Evolutionary conservation across 2,329 filamentous ascomycete genomes (phyloP), one percentile per base, ranked within the genome.

Genomic region (Diaporthe sp.): DNA sequence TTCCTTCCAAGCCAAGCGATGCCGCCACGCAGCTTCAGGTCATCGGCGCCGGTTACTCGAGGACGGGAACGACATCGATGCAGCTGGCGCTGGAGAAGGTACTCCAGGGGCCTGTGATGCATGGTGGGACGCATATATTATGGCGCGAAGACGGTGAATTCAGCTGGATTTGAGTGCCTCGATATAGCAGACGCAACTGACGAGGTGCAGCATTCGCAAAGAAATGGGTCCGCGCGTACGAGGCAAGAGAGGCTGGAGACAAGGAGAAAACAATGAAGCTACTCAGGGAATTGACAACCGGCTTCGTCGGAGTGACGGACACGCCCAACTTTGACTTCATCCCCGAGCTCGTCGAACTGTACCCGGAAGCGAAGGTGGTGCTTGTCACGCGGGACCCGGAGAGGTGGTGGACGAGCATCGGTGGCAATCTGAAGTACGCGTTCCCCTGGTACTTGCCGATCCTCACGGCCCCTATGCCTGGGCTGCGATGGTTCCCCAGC

Each of bases 321-420:
- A 74, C 81, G 17, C 85, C 86, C 2, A 80, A 80, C 3, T 79
- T 79, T 38, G 80, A 83, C 67, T 81, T 86, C 30, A 80, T 86
- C 19, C 80, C 82, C 38, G 85, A 87, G 72, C 77, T 87, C 45
- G 75, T 86, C 72, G 80, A 84, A 47, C 72, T 86, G 40, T 87
- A 86, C 74, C 86, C 86, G 0, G 81, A 86, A 40, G 85, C 86
- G 17, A 83, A 82, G 66, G 84, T 87, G 38, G 82, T 87, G 19
- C 81, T 81, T 75, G 82, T 83, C 1, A 78, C 77, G 1, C 78
- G 82, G 25, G 80, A 82, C 73, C 79, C 79, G 12, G 78, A 78
- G 12, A 78, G 77, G 50, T 82, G 81, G 82, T 80, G 78, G 79
- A 72, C 77, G 25, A 81, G 79, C 73, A 76, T 80, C 17, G 40